Conservation (phyloP, 495 filamentous ascomycete species). For the Venustampulla echinocandica region DNA sequence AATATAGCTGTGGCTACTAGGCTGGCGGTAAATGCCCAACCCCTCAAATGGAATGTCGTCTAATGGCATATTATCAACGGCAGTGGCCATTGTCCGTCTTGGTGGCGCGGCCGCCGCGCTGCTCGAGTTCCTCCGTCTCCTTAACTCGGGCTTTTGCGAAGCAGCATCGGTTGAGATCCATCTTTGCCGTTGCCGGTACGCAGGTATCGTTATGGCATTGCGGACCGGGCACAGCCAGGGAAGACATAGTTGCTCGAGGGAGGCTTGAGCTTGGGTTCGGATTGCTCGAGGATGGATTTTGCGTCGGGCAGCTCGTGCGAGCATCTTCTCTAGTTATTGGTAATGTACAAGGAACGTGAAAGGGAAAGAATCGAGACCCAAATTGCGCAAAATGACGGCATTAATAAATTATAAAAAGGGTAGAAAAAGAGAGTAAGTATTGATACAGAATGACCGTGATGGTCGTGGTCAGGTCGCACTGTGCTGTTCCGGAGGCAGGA, state of each 20-base stretch:
- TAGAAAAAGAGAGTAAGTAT: no score
- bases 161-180: constrained; percentile 4
- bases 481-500: no score
- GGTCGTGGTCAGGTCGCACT: no score
- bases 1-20: constrained; percentile 20
- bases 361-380: no score
- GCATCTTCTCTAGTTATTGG: no score
- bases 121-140: constrained; percentile 15
- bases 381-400: no score
- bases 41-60: constrained; percentile 6
- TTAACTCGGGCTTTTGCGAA: not conserved
- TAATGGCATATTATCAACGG: constrained; percentile 27
- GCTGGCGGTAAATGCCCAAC: constrained; percentile 7
- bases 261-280: constrained; percentile 9
- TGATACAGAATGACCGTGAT: no score
- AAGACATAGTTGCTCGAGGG: constrained; percentile 14
- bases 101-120: constrained; percentile 5
- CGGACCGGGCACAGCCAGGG: constrained; percentile 15
- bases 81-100: constrained; percentile 38
- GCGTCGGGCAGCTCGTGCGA: constrained; percentile 22
- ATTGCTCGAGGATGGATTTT: constrained; percentile 9
- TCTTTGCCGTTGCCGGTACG: not conserved
- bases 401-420: no score
- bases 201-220: not conserved
- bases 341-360: no score